A percentile compares a stretch with the other conserved stretches of the same genome.
Conservation (phyloP, 1,139 yeast genomes). For the Taphrina betulina region DNA sequence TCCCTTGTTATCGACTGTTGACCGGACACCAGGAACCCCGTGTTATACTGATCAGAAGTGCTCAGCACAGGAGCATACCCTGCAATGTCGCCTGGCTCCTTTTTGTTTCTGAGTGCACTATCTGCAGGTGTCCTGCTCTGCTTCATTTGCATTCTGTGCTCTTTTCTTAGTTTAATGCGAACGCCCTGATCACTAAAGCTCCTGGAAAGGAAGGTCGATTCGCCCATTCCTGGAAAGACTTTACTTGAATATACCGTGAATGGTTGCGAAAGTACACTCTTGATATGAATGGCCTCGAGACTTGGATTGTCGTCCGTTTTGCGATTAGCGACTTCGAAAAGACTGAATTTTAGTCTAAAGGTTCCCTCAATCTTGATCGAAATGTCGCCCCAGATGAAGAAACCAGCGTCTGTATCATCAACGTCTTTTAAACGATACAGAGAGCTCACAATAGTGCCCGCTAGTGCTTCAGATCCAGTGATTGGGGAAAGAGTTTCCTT, state of each 20-base stretch:
- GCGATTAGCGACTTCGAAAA: conserved; percentile 33
- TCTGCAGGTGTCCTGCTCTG: no score
- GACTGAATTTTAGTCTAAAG: conserved; percentile 42
- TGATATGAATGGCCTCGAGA: conserved; percentile 28
- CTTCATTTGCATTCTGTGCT: conserved; percentile 17
- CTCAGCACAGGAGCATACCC: no score
- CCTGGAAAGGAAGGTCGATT: conserved; percentile 14
- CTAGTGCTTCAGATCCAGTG: background rate
- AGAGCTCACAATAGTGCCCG: conserved; percentile 27
- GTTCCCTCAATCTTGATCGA: conserved; percentile 45
- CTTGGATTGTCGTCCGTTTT: conserved; percentile 33
- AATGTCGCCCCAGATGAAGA: conserved; percentile 44
- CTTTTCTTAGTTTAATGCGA: conserved; percentile 23
- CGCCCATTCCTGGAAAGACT: conserved; percentile 44
- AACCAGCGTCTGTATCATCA: conserved; percentile 36
- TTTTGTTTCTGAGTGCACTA: no score
- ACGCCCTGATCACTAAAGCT: conserved; percentile 32
- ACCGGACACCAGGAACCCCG: no score
- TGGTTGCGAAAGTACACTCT: conserved; percentile 40
- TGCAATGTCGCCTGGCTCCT: no score
- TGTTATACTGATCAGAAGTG: no score
- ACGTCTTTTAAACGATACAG: conserved; percentile 21
- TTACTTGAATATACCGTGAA: conserved; percentile 46
- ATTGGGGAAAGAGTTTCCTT: background rate
- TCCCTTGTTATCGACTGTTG: no score